A percentile compares a stretch with the other conserved stretches of the same genome.
These are phyloP conservation scores for Irpex sp. DNA, from an alignment of 1,284 basidiomycete genomes.

Conservation along the genomic window DNA sequence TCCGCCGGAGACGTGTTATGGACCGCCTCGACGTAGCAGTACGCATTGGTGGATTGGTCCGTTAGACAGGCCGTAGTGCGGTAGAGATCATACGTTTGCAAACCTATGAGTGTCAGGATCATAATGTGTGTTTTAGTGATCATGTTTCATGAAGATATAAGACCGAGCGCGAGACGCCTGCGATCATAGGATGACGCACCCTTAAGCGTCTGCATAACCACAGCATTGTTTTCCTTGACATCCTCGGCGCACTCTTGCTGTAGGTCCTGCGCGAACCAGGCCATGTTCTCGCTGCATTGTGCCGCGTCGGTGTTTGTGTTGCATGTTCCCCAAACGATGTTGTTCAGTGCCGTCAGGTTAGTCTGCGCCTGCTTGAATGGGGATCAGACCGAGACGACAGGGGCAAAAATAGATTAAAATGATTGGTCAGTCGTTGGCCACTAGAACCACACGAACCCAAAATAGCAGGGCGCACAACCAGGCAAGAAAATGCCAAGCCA, in stretches of 20 bases:
- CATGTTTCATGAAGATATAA: not conserved
- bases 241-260: constrained; percentile 49
- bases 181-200: constrained; percentile 35
- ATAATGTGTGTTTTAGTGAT: not conserved
- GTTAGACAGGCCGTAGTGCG: constrained; percentile 51
- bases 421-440: not conserved
- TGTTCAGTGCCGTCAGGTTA: constrained; percentile 62
- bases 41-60: constrained; percentile 51
- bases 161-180: not conserved
- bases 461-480: not conserved
- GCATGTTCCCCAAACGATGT: constrained; percentile 74
- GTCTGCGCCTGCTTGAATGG: constrained; percentile 48
- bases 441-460: not conserved
- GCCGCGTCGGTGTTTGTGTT: constrained; percentile 48
- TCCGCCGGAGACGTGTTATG: constrained; percentile 51
- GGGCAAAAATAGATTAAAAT: not conserved
- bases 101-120: constrained; percentile 33
- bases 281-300: constrained; percentile 61
- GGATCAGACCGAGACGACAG: not conserved
- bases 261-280: constrained; percentile 50
- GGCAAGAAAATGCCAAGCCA: not conserved
- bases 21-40: constrained; percentile 69
- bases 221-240: constrained; percentile 43
- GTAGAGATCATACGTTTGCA: constrained; percentile 58
- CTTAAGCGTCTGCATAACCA: constrained; percentile 47